Evolutionary conservation across 2,329 filamentous ascomycete genomes (phyloP), one percentile per base, ranked within the genome.

Genomic region (Colletotrichum agaves): DNA sequence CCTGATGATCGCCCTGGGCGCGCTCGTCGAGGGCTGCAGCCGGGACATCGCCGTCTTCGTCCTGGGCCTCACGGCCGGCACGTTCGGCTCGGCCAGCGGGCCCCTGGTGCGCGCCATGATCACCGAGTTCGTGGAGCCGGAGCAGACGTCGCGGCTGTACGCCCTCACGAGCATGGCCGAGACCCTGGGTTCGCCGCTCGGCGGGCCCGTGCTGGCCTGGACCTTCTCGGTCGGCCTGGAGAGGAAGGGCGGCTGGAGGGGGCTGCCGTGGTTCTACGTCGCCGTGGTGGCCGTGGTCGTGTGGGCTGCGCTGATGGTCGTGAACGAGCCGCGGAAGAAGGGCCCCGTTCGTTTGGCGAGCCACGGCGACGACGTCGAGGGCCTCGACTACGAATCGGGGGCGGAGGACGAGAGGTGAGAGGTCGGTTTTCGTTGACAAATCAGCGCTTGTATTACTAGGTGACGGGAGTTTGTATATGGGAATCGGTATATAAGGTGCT

Each of bases 261-360:
- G 80, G 0, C 31, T 81, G 62, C 80, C 80, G 4, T 82, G 78
- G 75, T 75, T 81, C 52, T 82, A 82, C 55, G 69, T 81, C 15
- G 74, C 75, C 0, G 65, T 75, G 12, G 68, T 81, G 5, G 77
- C 72, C 6, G 55, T 50, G 1, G 2, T 78, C 1, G 72, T 77
- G 5, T 73, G 75, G 64, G 57, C 73, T 2, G 77, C 76, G 0
- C 59, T 76, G 47, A 60, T 69, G 12, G 76, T 80, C 53, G 77
- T 82, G 3, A 71, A 71, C 12, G 74, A 76, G 39, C 80, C 80
- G 12, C 75, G 70, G 64, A 74, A 72, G 61, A 68, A 62, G 46
- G 67, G 46, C 3, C 5, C 63, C 19, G 46, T 67, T 3, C 55
- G 50, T 10, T 21, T 62, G 4, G 69, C 62, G n/a, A 49, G 41